Evolutionary conservation across 108 stramenopile genomes (phyloP).

Genomic region (Poteriospumella lacustris): DNA sequence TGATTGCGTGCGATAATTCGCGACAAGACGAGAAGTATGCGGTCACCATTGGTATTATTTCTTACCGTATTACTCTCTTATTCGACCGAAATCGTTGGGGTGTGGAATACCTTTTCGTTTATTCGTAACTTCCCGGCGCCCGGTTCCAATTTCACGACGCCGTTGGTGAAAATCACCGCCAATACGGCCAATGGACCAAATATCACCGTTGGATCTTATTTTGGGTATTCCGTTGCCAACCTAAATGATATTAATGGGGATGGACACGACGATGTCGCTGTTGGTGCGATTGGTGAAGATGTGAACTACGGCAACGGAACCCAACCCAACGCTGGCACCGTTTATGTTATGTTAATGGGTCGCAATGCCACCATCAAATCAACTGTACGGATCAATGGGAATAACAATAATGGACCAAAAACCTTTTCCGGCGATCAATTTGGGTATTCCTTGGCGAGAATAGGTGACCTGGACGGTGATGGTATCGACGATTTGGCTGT

Average conservation of each 20-base stretch:
- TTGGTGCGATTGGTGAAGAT: not conserved
- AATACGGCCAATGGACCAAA: not conserved
- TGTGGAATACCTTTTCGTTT: not conserved
- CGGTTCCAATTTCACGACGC: not conserved
- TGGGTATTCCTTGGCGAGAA: not conserved
- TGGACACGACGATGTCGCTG: conserved; percentile 7
- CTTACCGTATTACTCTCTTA: not conserved
- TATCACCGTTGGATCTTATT: not conserved
- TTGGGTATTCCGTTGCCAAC: conserved; percentile 1
- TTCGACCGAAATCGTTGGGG: not conserved
- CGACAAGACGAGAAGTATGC: no score
- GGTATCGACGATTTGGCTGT: not conserved
- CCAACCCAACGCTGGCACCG: not conserved
- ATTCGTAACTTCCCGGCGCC: not conserved
- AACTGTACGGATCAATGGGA: not conserved
- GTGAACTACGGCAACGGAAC: not conserved
- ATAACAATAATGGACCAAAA: not conserved
- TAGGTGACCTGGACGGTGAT: conserved; percentile 14
- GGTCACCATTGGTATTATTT: no score
- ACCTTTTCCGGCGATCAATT: not conserved
- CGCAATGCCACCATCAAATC: not conserved
- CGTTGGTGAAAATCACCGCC: not conserved
- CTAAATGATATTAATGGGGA: not conserved
- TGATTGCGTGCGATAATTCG: no score
- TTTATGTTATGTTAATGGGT: conserved; percentile 1